Evolutionary conservation across 306 rosid species (phyloP), one percentile per base, ranked within the genome.

Genomic region (Sophora flavescens): DNA sequence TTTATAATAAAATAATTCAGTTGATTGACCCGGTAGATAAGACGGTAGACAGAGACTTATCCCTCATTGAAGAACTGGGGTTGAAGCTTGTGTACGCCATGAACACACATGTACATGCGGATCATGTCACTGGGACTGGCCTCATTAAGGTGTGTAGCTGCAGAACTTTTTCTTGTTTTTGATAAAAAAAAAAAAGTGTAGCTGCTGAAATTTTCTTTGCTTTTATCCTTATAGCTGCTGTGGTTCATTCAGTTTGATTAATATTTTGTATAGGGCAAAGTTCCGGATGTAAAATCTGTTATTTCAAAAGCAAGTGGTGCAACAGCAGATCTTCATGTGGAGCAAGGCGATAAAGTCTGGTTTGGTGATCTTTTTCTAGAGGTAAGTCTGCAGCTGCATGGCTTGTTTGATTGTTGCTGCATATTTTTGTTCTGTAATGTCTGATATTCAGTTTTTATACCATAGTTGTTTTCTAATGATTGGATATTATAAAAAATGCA

Each of bases 81-180:
- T 53, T 96, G 82, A 88, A 84, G 80, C 89, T 92, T 56, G 82
- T 92, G 30, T 92, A 87, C 63, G 99, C 97, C 72, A 53, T 91
- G 87, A 96, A 96, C 85, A 96, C 99, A 22, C 99, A 92, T 84
- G 97, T 96, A 47, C 99, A 96, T 73, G 98, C 99, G n/a, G 99
- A 96, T 79, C 99, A 96, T 87, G 89, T 96, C 14, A 96, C 98
- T 41, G 99, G 99, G 8, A 89, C 91, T 76, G 99, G 98, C 54
- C 91, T 89, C 16, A 80, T 96, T 12, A 96, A 96, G 99, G 93
- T 89, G 32, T 71, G 62, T 18, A 60, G 33, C 5, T 70, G 17
- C 76, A 75, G 54, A 13, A 26, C 47, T 38, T 30, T 30, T 30
- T 2, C n/a, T 30, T 30, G 32, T 30, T 30, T 30, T 30, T 30